Percentiles rank a stretch among this genome's conserved stretches.
These are phyloP conservation scores for Fraxinus quadrangulata DNA, from an alignment of 257 asterid species.

Conservation along the genomic window DNA sequence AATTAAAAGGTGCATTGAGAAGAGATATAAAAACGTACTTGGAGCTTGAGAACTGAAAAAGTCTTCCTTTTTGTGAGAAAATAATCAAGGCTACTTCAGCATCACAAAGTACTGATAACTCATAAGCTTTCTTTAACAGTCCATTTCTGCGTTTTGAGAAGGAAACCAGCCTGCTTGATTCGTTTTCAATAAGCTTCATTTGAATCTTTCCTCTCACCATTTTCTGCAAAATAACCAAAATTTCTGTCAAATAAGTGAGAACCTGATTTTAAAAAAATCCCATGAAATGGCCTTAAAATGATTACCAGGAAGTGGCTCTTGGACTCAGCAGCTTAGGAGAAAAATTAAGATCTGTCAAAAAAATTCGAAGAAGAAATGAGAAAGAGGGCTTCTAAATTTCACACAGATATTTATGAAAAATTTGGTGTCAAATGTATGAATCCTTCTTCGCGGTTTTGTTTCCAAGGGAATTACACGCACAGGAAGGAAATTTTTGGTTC, in stretches of 20 bases:
- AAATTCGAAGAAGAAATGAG: not conserved
- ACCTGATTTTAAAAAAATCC: not conserved
- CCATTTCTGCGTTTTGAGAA: conserved; percentile 74
- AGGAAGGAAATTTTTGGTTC: not conserved
- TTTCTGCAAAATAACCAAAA: not conserved
- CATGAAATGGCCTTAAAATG: not conserved
- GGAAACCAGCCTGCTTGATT: conserved; percentile 65
- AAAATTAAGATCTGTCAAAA: not conserved
- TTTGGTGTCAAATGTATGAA: too few species aligned
- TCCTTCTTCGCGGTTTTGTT: not conserved
- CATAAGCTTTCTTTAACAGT: conserved; percentile 71
- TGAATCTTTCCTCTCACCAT: conserved; percentile 82
- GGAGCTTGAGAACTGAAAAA: conserved; percentile 65
- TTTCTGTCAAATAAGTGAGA: not conserved
- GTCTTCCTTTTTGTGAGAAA: conserved; percentile 77
- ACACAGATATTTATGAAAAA: too few species aligned
- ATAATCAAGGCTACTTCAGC: conserved; percentile 71
- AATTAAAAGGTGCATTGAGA: not conserved
- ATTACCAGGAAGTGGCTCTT: not conserved
- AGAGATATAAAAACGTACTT: conserved; percentile 36
- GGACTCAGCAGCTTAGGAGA: not conserved
- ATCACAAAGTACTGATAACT: conserved; percentile 71
- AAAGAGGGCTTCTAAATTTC: conserved; percentile 3
- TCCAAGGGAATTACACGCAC: too few species aligned
- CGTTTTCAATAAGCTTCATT: conserved; percentile 64